Base-by-base conservation (phyloP, 345 rosid genomes). In the Melaleuca quinquenervia region DNA sequence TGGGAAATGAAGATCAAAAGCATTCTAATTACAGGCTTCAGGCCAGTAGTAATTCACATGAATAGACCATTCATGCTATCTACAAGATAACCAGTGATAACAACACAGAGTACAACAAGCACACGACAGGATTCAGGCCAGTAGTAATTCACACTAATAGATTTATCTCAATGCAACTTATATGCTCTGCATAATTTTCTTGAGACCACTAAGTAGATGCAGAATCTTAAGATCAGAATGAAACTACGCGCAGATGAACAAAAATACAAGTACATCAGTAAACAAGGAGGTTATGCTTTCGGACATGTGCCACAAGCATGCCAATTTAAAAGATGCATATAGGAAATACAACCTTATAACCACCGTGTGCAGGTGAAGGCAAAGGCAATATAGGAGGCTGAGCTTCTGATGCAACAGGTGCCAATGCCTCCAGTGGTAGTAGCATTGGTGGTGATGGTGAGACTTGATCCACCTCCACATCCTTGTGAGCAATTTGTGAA, bases 361-460 rank as follows among this genome's bases (percentile, higher is more conserved):
- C 85, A 86, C 93, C 87, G 78, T 92, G 91, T 75, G 93, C 91
- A 85, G 93, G 91, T 50, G 93, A 89, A 78, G 99, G 99, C 88
- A 94, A 90, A 82, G 99, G 96, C 89, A 96, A 91, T 82, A 96
- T 91, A 32, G 98, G 97, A 48, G 97, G 98, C 89, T 95, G 95
- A 84, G 93, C 88, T 90, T 91, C 95, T 7, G 90, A 87, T n/a
- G 89, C 90, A 82, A 83, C 55, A 5, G 96, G 90, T 70, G 84
- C 87, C 58, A 92, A 88, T 88, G 94, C 91, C 89, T 91, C 93
- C 54, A 91, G 78, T 85, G 86, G 87, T 88, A 41, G 41, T 41
- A 41, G 41, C 41, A 41, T 93, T 58, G 91, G 78, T 85, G 86
- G 87, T 88, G 92, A 85, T 86, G 93, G 86, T 15, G 96, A 90